A percentile compares a stretch with the other conserved stretches of the same genome.
Conservation (phyloP, 768 basidiomycete species). For the Saitozyma sp. region DNA sequence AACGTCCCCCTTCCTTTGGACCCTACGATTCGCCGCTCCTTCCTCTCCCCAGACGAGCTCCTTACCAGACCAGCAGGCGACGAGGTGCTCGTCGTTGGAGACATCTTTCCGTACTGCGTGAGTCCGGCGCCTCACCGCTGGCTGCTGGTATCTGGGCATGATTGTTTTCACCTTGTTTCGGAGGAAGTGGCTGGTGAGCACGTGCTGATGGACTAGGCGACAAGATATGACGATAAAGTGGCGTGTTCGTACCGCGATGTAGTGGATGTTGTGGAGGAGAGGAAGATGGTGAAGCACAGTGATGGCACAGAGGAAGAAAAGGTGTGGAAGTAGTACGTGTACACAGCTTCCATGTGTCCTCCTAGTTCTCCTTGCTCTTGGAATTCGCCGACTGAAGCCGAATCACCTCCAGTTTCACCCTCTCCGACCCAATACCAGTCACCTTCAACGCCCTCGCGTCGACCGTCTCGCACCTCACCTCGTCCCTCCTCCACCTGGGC, state of each 20-base stretch:
- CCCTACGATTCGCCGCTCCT: constrained; percentile 37
- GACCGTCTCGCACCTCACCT: constrained; percentile 25
- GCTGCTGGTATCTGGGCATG: background rate
- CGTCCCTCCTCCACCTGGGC: constrained; percentile 37
- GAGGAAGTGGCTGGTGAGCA: no score
- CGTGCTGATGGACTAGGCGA: constrained; percentile 23
- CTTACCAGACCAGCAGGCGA: constrained; percentile 40
- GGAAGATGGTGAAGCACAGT: constrained; percentile 39
- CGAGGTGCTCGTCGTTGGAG: constrained; percentile 41
- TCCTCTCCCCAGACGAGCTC: constrained; percentile 43
- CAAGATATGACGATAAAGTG: constrained; percentile 40
- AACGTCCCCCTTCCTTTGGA: constrained; percentile 30
- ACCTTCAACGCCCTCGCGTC: constrained; percentile 40
- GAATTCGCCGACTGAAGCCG: background rate
- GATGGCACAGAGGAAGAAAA: constrained; percentile 47
- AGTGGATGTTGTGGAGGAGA: constrained; percentile 49
- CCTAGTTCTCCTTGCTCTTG: background rate
- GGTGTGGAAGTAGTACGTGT: constrained; percentile 50
- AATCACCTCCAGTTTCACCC: constrained; percentile 42
- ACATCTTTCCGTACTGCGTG: constrained; percentile 40
- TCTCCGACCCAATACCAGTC: constrained; percentile 44
- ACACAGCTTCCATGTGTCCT: background rate
- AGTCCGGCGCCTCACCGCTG: constrained; percentile 11
- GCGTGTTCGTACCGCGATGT: constrained; percentile 42
- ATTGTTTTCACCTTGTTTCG: background rate